A percentile compares a stretch with the other conserved stretches of the same genome.
Conservation (phyloP, 2,329 filamentous ascomycete genomes). For the Pseudopithomyces chartarum region DNA sequence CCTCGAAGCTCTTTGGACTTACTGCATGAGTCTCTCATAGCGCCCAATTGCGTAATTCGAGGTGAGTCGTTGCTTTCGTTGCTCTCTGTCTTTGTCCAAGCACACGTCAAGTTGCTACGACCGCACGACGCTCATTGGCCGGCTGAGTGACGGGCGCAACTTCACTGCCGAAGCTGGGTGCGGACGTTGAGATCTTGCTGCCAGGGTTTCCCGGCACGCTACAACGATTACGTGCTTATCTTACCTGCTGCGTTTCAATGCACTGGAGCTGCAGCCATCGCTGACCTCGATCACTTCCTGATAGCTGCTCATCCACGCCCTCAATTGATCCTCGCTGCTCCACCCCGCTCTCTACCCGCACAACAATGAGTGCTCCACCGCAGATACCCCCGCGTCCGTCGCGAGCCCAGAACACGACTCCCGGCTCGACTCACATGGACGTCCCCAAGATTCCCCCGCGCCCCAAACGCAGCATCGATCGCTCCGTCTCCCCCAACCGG, state of each 20-base stretch:
- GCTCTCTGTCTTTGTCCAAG: conserved; percentile 20
- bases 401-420: conserved; percentile 55
- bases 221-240: conserved; percentile 25
- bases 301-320: conserved; percentile 16
- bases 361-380: conserved; percentile 55
- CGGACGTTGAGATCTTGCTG: conserved; percentile 22
- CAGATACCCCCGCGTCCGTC: conserved; percentile 67
- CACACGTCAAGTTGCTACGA: conserved; percentile 24
- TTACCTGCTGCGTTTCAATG: conserved; percentile 24
- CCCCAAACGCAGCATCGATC: conserved; percentile 69
- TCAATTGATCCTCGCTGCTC: conserved; percentile 14
- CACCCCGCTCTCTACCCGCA: conserved; percentile 18
- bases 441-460: conserved; percentile 80
- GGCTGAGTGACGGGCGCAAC: conserved; percentile 16
- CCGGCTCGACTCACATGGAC: conserved; percentile 52
- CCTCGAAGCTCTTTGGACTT: not conserved
- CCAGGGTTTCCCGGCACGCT: conserved; percentile 12
- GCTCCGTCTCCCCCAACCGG: conserved; percentile 76
- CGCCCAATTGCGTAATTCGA: conserved; percentile 7
- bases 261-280: conserved; percentile 21
- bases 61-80: conserved; percentile 7
- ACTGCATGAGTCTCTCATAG: not conserved
- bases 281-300: conserved; percentile 25
- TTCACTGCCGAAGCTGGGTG: conserved; percentile 22
- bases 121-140: conserved; percentile 25